Evolutionary conservation across 768 basidiomycete species (phyloP).

Genomic region (Hypholoma sublateritium): DNA sequence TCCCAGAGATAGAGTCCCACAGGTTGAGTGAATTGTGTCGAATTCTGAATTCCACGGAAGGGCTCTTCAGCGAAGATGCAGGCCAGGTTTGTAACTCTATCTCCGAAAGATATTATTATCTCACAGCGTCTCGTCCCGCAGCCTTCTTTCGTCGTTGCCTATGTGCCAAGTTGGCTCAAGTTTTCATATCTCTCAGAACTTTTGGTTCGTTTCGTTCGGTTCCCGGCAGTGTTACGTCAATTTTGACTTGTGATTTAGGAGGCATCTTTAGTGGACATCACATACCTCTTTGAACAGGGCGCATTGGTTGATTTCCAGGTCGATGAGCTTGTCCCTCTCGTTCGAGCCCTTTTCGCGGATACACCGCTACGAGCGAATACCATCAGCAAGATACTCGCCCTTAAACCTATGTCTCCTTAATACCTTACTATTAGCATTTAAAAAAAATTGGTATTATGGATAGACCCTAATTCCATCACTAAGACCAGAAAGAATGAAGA

Average conservation of each 20-base stretch:
- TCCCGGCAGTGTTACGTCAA: background rate
- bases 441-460: background rate
- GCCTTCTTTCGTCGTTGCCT: conserved; percentile 77
- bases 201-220: conserved; percentile 54
- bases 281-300: conserved; percentile 89
- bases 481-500: background rate
- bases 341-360: conserved; percentile 87
- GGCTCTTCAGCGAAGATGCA: conserved; percentile 69
- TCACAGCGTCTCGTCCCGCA: conserved; percentile 22
- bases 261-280: conserved; percentile 89
- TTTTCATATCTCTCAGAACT: conserved; percentile 93
- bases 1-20: conserved; percentile 85
- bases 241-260: conserved; percentile 50
- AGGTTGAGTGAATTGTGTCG: conserved; percentile 80
- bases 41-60: conserved; percentile 77
- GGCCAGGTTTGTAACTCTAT: conserved; percentile 44
- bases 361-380: conserved; percentile 78
- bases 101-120: background rate
- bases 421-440: conserved; percentile 1
- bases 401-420: conserved; percentile 44
- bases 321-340: conserved; percentile 78
- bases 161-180: conserved; percentile 93
- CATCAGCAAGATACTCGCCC: conserved; percentile 69
- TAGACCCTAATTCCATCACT: background rate
- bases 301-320: conserved; percentile 88